phyloP scores from a whole-genome alignment of 495 filamentous ascomycete species.

The Penicillium chermesinum region DNA sequence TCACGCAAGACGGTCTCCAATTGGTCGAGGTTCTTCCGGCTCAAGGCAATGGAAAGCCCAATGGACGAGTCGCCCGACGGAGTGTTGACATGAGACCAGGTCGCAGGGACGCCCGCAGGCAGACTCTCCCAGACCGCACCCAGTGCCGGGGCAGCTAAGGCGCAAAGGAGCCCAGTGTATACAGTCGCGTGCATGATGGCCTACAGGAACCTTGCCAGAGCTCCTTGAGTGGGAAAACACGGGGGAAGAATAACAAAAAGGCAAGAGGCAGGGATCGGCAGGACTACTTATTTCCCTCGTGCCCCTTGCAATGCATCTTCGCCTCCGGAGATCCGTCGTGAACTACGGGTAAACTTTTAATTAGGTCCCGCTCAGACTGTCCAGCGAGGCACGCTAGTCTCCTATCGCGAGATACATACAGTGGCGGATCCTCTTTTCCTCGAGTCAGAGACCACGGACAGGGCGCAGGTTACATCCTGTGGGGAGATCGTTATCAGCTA shows the following conservation, averaged over 20 bases:
- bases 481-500: constrained; percentile 7
- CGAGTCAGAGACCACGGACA: constrained; percentile 1
- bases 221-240: constrained; percentile 1
- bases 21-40: constrained; percentile 47
- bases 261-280: constrained; percentile 9
- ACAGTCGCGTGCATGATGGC: constrained; percentile 13
- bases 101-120: constrained; percentile 5
- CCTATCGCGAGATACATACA: neutral
- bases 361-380: constrained; percentile 1
- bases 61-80: constrained; percentile 12
- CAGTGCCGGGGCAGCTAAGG: constrained; percentile 14
- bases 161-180: constrained; percentile 17
- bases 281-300: constrained; percentile 11
- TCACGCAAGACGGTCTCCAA: constrained; percentile 49
- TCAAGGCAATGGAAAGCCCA: constrained; percentile 36
- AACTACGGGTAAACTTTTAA: neutral
- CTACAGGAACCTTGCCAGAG: constrained; percentile 1
- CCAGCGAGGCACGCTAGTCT: neutral
- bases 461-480: constrained; percentile 10
- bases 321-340: neutral
- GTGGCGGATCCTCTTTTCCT: constrained; percentile 12
- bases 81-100: constrained; percentile 10
- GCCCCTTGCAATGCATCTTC: neutral
- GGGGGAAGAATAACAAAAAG: neutral
- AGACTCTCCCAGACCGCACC: constrained; percentile 18